A percentile compares a stretch with the other conserved stretches of the same genome.
Evolutionary conservation across 768 basidiomycete genomes (phyloP).

Genomic region (Tricholoma bakamatsutake): DNA sequence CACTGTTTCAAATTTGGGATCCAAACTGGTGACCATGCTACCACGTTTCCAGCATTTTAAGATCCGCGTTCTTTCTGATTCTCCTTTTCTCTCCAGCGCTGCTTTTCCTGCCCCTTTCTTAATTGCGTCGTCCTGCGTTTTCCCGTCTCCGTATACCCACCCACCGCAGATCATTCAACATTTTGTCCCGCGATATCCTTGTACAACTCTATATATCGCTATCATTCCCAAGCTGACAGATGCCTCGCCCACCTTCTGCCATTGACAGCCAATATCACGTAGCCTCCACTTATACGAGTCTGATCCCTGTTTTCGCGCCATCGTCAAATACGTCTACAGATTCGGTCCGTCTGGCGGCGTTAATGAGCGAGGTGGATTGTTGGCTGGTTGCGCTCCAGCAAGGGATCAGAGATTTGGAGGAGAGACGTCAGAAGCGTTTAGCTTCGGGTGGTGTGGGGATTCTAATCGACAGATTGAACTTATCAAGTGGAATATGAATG

Average conservation of each 20-base stretch:
- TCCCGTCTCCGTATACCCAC: background rate
- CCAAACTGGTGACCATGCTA: background rate
- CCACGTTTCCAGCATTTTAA: background rate
- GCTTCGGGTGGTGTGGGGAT: background rate
- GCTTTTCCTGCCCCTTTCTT: background rate
- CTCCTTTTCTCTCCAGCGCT: background rate
- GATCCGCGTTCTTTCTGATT: background rate
- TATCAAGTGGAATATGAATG: background rate
- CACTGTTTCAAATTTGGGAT: background rate
- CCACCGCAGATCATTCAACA: background rate
- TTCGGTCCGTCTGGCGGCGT: background rate
- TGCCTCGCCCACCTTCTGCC: background rate
- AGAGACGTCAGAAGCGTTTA: background rate
- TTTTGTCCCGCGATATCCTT: background rate
- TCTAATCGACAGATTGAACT: background rate
- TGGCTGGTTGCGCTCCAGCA: background rate
- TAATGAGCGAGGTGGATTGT: background rate
- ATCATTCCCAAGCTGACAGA: too few relatives aligned
- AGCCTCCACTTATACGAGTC: background rate
- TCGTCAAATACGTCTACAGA: background rate
- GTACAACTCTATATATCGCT: background rate
- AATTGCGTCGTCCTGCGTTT: background rate
- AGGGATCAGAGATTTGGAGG: constrained; percentile 1
- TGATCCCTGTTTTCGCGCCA: background rate
- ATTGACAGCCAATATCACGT: background rate